These are phyloP conservation scores for Kurtzmaniella quercitrusa DNA, from an alignment of 1,139 yeast species.

Conservation along the genomic window DNA sequence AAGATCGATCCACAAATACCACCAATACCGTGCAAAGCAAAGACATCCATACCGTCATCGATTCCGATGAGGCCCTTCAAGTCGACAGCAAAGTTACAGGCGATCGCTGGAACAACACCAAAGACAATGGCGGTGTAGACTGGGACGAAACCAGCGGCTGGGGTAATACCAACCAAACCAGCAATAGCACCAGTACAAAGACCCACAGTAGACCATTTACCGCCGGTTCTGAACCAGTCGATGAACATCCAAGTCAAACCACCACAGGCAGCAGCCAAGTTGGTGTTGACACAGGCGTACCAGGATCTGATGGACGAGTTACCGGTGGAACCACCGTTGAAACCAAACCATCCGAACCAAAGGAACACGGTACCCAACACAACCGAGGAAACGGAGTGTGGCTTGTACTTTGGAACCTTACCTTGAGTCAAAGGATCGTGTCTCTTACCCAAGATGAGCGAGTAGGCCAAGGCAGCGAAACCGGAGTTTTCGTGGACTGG, in stretches of 20 bases:
- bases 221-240: constrained; percentile 84
- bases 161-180: constrained; percentile 93
- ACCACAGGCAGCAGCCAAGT: constrained; percentile 88
- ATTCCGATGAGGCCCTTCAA: constrained; percentile 67
- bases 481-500: constrained; percentile 97
- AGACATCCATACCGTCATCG: constrained; percentile 95
- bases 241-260: constrained; percentile 92
- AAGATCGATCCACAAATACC: constrained; percentile 79
- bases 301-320: constrained; percentile 86
- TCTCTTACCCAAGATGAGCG: constrained; percentile 87
- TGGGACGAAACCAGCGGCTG: constrained; percentile 95
- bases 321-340: constrained; percentile 97
- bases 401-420: constrained; percentile 81
- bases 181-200: constrained; percentile 91
- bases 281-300: constrained; percentile 91
- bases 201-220: constrained; percentile 93
- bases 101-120: constrained; percentile 74
- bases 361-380: constrained; percentile 92
- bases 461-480: constrained; percentile 90
- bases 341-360: constrained; percentile 99
- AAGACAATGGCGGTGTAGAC: constrained; percentile 82
- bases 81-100: constrained; percentile 82
- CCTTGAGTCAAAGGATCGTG: constrained; percentile 70
- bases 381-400: constrained; percentile 83
- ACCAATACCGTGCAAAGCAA: constrained; percentile 92